Evolutionary conservation across 169 alveolate genomes (phyloP), one percentile per base, ranked within the genome.

Genomic region (Plasmodium falciparum): DNA sequence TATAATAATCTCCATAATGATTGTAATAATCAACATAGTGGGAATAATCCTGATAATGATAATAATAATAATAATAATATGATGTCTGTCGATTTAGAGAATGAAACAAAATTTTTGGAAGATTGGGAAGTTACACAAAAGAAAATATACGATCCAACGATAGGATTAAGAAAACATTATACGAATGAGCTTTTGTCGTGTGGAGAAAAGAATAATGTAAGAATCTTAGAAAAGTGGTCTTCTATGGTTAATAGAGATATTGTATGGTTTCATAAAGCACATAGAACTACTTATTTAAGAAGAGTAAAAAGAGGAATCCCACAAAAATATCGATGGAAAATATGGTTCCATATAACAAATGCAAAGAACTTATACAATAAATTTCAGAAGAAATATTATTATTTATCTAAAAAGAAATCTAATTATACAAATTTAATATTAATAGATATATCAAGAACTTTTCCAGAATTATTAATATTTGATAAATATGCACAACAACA

Each of bases 291-390:
- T n/a, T 78, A 61, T 47, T 33, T 80, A 70, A 88, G 95, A 45
- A 92, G 95, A 63, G 91, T 92, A 5, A 88, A 89, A 45, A 75
- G 95, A 63, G 95, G 95, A n/a, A 90, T 88, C 5, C 95, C 95
- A 12, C 95, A 92, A 78, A 90, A 92, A 49, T 92, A 74, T 71
- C 69, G 95, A 59, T 92, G 95, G 95, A 88, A 66, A 80, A 74
- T 88, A 17, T 92, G 95, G 95, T 69, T 83, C 50, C 91, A 83
- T 17, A 83, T 83, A 69, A 83, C 91, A 1, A 69, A 67, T 61
- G 56, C 80, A 39, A 52, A 56, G 43, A 67, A 17, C 56, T 72
- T 83, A 47, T 8, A 69, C 17, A 83, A 69, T 17, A 83, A 83
- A 67, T 83, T 69, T 83, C 65, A 83, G 69, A 83, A 83, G 58